phyloP scores from a whole-genome alignment of 192 early-diverging fungal species.

The Mortierella hygrophila region DNA sequence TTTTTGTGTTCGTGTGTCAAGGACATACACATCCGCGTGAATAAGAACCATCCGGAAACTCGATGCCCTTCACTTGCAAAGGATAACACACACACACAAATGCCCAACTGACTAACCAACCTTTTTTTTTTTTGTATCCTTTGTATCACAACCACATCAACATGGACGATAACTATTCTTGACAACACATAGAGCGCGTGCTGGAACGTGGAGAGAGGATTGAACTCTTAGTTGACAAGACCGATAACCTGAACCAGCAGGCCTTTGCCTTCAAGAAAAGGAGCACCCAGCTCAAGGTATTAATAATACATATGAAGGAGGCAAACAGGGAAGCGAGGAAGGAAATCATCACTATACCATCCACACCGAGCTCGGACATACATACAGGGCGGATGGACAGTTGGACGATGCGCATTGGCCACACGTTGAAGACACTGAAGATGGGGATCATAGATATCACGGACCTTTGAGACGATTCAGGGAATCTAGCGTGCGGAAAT shows the following conservation, averaged over 20 bases:
- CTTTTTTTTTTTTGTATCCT: not conserved
- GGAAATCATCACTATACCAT: too few species aligned
- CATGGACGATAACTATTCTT: not conserved
- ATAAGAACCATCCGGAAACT: not conserved
- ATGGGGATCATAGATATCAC: not conserved
- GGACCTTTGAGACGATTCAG: not conserved
- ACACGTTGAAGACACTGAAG: not conserved
- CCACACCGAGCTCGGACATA: not conserved
- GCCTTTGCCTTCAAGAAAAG: slow-evolving; percentile 93
- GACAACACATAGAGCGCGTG: slow-evolving; percentile 70
- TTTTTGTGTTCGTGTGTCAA: not conserved
- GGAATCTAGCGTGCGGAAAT: not conserved
- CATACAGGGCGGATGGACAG: not conserved
- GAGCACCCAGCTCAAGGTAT: slow-evolving; percentile 81
- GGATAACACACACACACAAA: too few species aligned
- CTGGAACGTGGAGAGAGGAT: slow-evolving; percentile 91
- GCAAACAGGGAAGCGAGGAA: not conserved
- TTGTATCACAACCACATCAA: not conserved
- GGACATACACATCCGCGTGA: not conserved
- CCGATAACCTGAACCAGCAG: slow-evolving; percentile 86
- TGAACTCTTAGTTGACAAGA: slow-evolving; percentile 92
- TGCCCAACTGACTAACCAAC: slow-evolving; percentile 6
- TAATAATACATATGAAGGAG: slow-evolving; percentile 13
- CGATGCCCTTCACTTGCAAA: not conserved
- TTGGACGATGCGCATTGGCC: not conserved